These are phyloP conservation scores for Lasiosphaeris hirsuta DNA, from an alignment of 495 filamentous ascomycete species.

Conservation along the genomic window DNA sequence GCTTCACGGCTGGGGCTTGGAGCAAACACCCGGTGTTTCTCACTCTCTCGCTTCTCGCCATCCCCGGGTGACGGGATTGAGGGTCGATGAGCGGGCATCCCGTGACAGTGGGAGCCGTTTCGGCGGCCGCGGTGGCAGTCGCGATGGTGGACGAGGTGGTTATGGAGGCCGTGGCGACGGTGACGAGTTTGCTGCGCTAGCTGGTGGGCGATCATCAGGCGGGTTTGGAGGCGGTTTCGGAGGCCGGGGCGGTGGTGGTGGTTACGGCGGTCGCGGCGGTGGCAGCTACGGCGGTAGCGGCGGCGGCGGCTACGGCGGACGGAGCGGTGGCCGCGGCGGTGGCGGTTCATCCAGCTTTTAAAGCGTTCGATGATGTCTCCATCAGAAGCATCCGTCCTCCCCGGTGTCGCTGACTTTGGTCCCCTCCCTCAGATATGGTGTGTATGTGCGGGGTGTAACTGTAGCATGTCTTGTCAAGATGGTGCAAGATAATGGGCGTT, in stretches of 20 bases:
- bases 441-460: neutral
- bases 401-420: too few species aligned
- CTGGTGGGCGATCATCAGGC: too few species aligned
- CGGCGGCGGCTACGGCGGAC: neutral
- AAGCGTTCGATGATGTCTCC: neutral
- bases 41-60: neutral
- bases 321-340: neutral
- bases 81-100: constrained; percentile 32
- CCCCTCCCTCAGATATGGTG: too few species aligned
- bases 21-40: constrained; percentile 52
- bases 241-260: neutral
- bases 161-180: constrained; percentile 10
- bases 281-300: constrained; percentile 17
- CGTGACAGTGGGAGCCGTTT: constrained; percentile 7
- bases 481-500: neutral
- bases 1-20: constrained; percentile 58
- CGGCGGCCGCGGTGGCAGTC: neutral
- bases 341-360: neutral
- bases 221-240: constrained; percentile 2
- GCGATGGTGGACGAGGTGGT: neutral
- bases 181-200: neutral
- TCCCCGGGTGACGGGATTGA: constrained; percentile 25
- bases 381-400: too few species aligned
- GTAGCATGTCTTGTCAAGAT: constrained; percentile 7
- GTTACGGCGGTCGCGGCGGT: constrained; percentile 12